phyloP scores from a whole-genome alignment of 805 yeast species.

The Candida sakaeoensis region DNA sequence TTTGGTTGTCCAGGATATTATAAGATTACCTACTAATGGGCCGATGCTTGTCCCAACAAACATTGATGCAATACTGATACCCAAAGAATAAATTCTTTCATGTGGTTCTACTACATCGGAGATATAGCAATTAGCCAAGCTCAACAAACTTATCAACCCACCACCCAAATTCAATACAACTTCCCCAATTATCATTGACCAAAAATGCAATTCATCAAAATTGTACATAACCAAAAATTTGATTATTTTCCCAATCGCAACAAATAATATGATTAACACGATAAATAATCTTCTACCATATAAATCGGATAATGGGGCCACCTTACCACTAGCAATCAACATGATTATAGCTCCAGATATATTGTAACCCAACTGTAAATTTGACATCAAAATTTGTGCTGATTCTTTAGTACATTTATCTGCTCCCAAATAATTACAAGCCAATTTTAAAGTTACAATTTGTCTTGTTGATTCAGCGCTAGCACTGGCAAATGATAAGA shows the following conservation, averaged over 20 bases:
- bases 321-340: conserved; percentile 54
- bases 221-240: conserved; percentile 24
- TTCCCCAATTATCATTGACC: conserved; percentile 40
- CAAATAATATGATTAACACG: conserved; percentile 14
- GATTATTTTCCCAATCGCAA: conserved; percentile 20
- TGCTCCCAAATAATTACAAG: conserved; percentile 22
- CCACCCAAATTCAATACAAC: conserved; percentile 57
- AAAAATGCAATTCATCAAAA: conserved; percentile 27
- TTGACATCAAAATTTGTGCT: conserved; percentile 42
- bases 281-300: conserved; percentile 33
- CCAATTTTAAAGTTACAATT: conserved; percentile 27
- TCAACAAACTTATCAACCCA: conserved; percentile 51
- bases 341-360: conserved; percentile 43
- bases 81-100: conserved; percentile 55
- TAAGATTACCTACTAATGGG: conserved; percentile 52
- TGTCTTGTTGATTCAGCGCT: conserved; percentile 40
- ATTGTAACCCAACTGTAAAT: conserved; percentile 43
- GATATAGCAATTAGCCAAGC: conserved; percentile 64
- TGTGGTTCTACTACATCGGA: conserved; percentile 68
- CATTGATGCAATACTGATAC: conserved; percentile 55
- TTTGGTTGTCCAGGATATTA: conserved; percentile 13
- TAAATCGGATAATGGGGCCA: conserved; percentile 35
- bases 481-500: conserved; percentile 40
- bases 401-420: conserved; percentile 27
- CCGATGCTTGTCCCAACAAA: conserved; percentile 63